phyloP scores from a whole-genome alignment of 345 rosid genomes.

The Hevea brasiliensis region DNA sequence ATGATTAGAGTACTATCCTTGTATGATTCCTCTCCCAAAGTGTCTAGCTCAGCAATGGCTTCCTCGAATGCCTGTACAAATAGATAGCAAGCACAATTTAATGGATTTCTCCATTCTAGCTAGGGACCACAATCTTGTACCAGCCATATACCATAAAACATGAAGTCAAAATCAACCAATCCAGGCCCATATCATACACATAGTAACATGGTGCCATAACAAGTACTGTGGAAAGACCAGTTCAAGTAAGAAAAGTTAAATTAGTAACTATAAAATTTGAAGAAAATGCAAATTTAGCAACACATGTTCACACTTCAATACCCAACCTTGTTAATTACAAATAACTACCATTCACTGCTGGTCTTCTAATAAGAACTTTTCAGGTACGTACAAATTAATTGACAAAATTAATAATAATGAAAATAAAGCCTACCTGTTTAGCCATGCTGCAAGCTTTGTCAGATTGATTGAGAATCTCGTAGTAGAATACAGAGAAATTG shows the following conservation, averaged over 20 bases:
- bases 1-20: conserved; percentile 98
- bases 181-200: no score
- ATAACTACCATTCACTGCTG: no score
- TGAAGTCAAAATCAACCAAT: neutral
- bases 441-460: conserved; percentile 98
- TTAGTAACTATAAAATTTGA: neutral
- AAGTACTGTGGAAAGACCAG: neutral
- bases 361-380: no score
- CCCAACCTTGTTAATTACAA: neutral
- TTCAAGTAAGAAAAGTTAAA: neutral
- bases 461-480: conserved; percentile 85
- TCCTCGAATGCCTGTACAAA: conserved; percentile 81
- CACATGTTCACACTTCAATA: neutral
- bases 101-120: neutral
- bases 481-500: conserved; percentile 86
- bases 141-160: neutral
- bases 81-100: neutral
- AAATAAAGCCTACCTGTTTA: conserved; percentile 50
- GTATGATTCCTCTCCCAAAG: conserved; percentile 94
- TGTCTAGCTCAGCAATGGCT: conserved; percentile 93
- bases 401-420: neutral
- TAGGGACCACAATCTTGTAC: neutral
- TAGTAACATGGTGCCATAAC: neutral
- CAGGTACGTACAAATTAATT: no score
- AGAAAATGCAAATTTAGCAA: neutral